Percentiles rank a stretch among this genome's conserved stretches.
Conservation (phyloP, 441 rosid genomes). For the Raphanus hybrid region DNA sequence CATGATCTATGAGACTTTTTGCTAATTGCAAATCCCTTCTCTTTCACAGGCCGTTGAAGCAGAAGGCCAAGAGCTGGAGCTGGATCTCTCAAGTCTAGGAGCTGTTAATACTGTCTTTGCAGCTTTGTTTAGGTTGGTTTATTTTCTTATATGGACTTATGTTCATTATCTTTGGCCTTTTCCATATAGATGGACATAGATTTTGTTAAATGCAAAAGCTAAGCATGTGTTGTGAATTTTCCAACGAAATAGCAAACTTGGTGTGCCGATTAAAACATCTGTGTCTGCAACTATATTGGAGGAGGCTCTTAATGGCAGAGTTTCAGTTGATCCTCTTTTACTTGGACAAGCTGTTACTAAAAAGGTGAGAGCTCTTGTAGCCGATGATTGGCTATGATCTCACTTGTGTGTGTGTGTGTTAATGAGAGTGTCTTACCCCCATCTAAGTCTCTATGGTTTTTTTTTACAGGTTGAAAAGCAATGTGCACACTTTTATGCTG, state of each 20-base stretch:
- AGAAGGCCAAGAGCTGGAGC: slow-evolving; percentile 88
- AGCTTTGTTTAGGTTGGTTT: slow-evolving; percentile 78
- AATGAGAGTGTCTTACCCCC: slow-evolving; percentile 33
- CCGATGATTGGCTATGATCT: slow-evolving; percentile 16
- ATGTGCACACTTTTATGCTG: slow-evolving; percentile 95
- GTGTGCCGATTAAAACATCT: slow-evolving; percentile 96
- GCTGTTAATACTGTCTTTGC: slow-evolving; percentile 98
- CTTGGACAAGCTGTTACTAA: slow-evolving; percentile 66
- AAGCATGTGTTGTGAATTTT: slow-evolving; percentile 21
- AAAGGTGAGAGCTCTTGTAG: slow-evolving; percentile 60
- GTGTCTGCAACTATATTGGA: slow-evolving; percentile 93
- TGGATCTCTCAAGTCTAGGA: slow-evolving; percentile 96
- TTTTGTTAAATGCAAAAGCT: slow-evolving; percentile 16
- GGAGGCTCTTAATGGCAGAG: slow-evolving; percentile 89
- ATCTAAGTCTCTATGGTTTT: neutral
- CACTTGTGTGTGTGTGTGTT: slow-evolving; percentile 2
- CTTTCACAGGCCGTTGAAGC: slow-evolving; percentile 88
- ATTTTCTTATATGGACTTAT: neutral
- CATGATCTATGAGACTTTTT: neutral
- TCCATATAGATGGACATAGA: neutral
- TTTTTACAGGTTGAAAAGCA: slow-evolving; percentile 91
- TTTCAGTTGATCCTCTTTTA: slow-evolving; percentile 62
- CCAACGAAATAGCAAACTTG: slow-evolving; percentile 72
- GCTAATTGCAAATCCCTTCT: slow-evolving; percentile 11
- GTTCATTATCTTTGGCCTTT: neutral